Conservation (phyloP, 805 yeast species). For the Brettanomyces naardenensis region DNA sequence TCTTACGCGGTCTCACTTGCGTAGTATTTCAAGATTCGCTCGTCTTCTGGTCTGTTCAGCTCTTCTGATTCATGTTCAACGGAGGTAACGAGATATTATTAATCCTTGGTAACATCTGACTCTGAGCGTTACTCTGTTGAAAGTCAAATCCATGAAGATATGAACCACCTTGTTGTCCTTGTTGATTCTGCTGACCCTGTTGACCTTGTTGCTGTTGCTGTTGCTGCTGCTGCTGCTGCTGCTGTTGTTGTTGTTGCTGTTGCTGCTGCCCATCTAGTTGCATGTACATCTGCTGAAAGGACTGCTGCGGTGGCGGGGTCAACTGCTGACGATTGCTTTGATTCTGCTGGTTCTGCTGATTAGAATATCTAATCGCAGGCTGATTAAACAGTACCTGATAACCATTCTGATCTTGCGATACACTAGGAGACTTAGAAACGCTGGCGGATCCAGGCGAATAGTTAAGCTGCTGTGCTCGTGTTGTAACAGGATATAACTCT, state of each 20-base stretch:
- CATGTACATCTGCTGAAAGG: slow-evolving; percentile 5
- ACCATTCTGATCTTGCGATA: slow-evolving; percentile 9
- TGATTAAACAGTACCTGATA: slow-evolving; percentile 1
- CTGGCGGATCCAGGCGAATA: slow-evolving; percentile 6
- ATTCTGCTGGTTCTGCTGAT: slow-evolving; percentile 11
- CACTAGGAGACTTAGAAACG: slow-evolving; percentile 17
- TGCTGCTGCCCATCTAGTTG: slow-evolving; percentile 5
- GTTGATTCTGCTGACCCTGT: slow-evolving; percentile 11
- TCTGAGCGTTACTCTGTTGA: slow-evolving; percentile 2
- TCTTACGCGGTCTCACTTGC: no score
- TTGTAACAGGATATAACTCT: slow-evolving; percentile 14
- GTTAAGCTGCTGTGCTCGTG: background rate
- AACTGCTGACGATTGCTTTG: slow-evolving; percentile 8
- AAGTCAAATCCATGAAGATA: slow-evolving; percentile 4
- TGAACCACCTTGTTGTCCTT: slow-evolving; percentile 6
- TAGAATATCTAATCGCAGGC: slow-evolving; percentile 15
- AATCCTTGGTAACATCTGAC: slow-evolving; percentile 8
- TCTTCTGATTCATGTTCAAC: slow-evolving; percentile 21
- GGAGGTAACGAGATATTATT: slow-evolving; percentile 26
- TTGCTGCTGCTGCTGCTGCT: slow-evolving; percentile 11
- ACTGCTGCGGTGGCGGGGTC: slow-evolving; percentile 10
- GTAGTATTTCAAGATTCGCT: no score
- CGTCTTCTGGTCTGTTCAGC: no score
- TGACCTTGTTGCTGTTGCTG: background rate
- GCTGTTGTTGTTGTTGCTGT: slow-evolving; percentile 7